Evolutionary conservation across 345 rosid species (phyloP).

Genomic region (Lepidium sativum): DNA sequence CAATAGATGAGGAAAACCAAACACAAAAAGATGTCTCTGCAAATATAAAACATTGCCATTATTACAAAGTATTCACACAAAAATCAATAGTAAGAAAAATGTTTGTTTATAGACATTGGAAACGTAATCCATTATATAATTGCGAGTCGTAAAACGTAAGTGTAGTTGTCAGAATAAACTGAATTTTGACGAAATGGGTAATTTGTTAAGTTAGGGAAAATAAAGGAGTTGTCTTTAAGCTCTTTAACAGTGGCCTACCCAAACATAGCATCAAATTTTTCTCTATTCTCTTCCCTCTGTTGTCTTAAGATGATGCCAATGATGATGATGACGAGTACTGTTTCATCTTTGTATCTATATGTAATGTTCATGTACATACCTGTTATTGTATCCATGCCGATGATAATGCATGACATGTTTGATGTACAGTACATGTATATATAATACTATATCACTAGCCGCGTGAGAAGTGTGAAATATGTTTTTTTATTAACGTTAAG

Average conservation of each 20-base stretch:
- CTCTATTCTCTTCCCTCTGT: background rate
- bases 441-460: background rate
- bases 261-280: slow-evolving; percentile 19
- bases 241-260: slow-evolving; percentile 20
- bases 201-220: slow-evolving; percentile 16
- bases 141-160: slow-evolving; percentile 6
- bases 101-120: background rate
- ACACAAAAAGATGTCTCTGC: slow-evolving; percentile 20
- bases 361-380: background rate
- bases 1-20: slow-evolving; percentile 12
- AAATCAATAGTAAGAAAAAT: background rate
- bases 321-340: background rate
- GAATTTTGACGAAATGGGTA: slow-evolving; percentile 23
- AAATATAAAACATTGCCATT: background rate
- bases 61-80: background rate
- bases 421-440: background rate
- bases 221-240: slow-evolving; percentile 19
- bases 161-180: slow-evolving; percentile 25
- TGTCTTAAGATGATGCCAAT: background rate
- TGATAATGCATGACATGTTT: slow-evolving; percentile 4
- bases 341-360: background rate
- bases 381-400: background rate
- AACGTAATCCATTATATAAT: background rate
- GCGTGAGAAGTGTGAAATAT: slow-evolving; percentile 10
- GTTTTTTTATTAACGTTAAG: background rate